Evolutionary conservation across 176 grass and related monocot genomes (phyloP), one percentile per base, ranked within the genome.

Genomic region (Paspalum vaginatum): DNA sequence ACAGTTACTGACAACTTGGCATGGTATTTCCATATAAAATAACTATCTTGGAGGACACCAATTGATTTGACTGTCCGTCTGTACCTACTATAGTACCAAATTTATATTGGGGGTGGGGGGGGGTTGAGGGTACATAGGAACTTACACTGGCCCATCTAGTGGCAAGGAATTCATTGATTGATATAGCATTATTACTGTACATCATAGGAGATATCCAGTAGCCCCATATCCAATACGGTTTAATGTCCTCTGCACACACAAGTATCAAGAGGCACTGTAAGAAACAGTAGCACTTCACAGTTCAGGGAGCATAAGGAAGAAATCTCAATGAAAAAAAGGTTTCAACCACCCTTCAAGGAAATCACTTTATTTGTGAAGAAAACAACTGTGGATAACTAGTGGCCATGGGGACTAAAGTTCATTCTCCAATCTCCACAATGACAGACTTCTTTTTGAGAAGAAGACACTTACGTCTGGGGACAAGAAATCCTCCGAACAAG

Each of bases 201-300:
- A 87, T 91, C 75, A 98, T 64, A 21, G 95, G 95, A 87, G 95
- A 98, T 82, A 54, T 43, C 95, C 95, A 98, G 70, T 86, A 98
- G 40, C 60, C 85, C 95, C 95, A 98, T 53, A 92, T 94, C 95
- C 95, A 98, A 88, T 88, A 98, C 60, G 88, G 86, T 60, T 87
- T 83, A 55, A 98, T 89, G 65, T 98, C 92, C 81, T 84, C 95
- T 98, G 75, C 49, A 24, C 45, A 81, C 62, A 84, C 73, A 70
- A 27, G 14, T 25, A 27, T 49, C 43, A 70, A 49, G 44, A 70
- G 44, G n/a, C 41, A 24, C 65, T 14, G 5, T 68, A 68, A 46
- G 41, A 67, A 15, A 46, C n/a, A 46, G 5, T 14, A 46, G 42
- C 14, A 45, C 65, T 68, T 68, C 18, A 44, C 17, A 21, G 16